These are phyloP conservation scores for Claviceps citrina DNA, from an alignment of 2,329 filamentous ascomycete species.

Conservation along the genomic window DNA sequence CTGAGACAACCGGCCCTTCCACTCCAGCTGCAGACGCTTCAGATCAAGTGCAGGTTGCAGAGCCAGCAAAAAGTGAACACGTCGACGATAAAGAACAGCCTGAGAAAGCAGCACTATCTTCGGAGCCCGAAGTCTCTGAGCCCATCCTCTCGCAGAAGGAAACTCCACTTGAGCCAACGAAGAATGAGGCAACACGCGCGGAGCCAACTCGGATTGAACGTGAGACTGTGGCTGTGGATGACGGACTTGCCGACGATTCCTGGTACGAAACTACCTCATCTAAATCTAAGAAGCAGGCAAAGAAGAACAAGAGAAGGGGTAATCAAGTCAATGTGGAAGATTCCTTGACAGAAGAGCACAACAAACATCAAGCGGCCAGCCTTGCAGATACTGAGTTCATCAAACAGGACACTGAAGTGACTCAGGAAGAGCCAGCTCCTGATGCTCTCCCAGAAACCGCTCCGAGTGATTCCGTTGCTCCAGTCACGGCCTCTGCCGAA, in stretches of 20 bases:
- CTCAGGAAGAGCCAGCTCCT: background rate
- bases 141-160: constrained; percentile 19
- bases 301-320: constrained; percentile 20
- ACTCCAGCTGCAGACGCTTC: background rate
- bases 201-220: constrained; percentile 14
- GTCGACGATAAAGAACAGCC: background rate
- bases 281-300: constrained; percentile 15
- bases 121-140: constrained; percentile 14
- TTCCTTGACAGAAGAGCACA: constrained; percentile 6
- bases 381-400: background rate
- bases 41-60: background rate
- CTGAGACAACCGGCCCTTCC: background rate
- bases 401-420: background rate
- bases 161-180: constrained; percentile 11
- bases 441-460: background rate
- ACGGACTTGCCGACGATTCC: constrained; percentile 2
- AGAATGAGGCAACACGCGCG: constrained; percentile 10
- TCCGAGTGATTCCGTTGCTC: background rate
- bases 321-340: constrained; percentile 8
- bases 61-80: background rate
- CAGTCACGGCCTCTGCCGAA: background rate
- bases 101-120: constrained; percentile 1
- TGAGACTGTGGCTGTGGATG: background rate
- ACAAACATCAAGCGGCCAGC: background rate
- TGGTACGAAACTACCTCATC: constrained; percentile 6